Evolutionary conservation across 306 rosid species (phyloP).

Genomic region (Urtica urens): DNA sequence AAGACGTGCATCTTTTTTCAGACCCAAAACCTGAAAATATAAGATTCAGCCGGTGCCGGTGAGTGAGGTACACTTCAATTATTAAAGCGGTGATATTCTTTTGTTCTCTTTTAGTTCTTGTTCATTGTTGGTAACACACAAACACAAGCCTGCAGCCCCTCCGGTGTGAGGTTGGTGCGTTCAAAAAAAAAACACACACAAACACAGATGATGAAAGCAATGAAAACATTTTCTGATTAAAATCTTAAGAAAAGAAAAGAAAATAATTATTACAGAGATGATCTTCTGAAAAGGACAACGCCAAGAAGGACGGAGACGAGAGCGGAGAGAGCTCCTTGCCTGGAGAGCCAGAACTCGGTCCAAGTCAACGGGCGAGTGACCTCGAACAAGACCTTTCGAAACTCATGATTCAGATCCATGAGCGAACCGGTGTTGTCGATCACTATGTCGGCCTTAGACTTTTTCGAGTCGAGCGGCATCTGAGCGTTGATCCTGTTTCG

Average conservation of each 20-base stretch:
- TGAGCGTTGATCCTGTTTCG: conserved; percentile 53
- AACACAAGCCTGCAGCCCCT: too few species aligned
- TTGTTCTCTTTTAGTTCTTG: too few species aligned
- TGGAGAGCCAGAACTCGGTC: conserved; percentile 58
- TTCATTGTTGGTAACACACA: too few species aligned
- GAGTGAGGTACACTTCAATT: too few species aligned
- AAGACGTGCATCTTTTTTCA: too few species aligned
- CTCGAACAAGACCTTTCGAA: conserved; percentile 38
- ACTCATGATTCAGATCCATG: conserved; percentile 52
- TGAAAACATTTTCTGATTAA: conserved; percentile 5
- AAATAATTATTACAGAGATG: conserved; percentile 6
- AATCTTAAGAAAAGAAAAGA: conserved; percentile 21
- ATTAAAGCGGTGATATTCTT: too few species aligned
- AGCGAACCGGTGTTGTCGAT: conserved; percentile 66
- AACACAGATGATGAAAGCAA: background rate
- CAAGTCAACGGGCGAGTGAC: conserved; percentile 61
- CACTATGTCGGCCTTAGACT: conserved; percentile 51
- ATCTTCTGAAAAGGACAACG: conserved; percentile 32
- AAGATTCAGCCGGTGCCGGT: too few species aligned
- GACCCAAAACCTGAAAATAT: too few species aligned
- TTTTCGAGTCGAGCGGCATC: conserved; percentile 62
- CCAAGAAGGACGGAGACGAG: conserved; percentile 33
- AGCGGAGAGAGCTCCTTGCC: conserved; percentile 44
- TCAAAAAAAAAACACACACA: too few species aligned
- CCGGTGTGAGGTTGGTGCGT: too few species aligned